Conservation (phyloP, 768 basidiomycete species). For the Pisolithus sp. region DNA sequence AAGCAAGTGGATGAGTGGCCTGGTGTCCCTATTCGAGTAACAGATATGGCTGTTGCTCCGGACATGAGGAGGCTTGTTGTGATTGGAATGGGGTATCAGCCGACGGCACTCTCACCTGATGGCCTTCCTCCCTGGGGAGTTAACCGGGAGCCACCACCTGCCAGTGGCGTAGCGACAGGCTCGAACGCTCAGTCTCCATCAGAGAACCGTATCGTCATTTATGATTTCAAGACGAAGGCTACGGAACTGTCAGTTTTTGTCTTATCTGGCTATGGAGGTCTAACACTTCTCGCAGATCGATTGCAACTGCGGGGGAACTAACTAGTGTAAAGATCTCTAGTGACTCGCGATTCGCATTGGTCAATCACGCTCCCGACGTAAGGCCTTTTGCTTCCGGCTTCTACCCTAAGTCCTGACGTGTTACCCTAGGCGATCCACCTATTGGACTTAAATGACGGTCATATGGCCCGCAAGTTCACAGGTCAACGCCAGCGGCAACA, state of each 20-base stretch:
- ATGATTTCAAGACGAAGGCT: constrained; percentile 64
- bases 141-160: constrained; percentile 31
- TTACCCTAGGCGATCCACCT: constrained; percentile 74
- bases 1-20: constrained; percentile 66
- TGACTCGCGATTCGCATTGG: constrained; percentile 80
- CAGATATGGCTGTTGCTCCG: constrained; percentile 82
- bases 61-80: constrained; percentile 79
- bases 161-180: constrained; percentile 26
- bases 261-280: constrained; percentile 9
- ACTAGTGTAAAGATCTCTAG: constrained; percentile 83
- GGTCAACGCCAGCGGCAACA: constrained; percentile 82
- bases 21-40: constrained; percentile 68
- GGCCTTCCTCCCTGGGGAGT: constrained; percentile 20
- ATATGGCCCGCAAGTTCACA: constrained; percentile 70
- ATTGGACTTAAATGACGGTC: constrained; percentile 70
- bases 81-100: constrained; percentile 59
- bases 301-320: constrained; percentile 68
- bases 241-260: constrained; percentile 53
- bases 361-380: constrained; percentile 85
- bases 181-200: constrained; percentile 32
- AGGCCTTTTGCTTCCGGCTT: constrained; percentile 23
- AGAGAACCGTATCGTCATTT: constrained; percentile 68
- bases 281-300: constrained; percentile 39
- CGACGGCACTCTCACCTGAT: constrained; percentile 13
- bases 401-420: constrained; percentile 3